Evolutionary conservation across 495 filamentous ascomycete species (phyloP), one percentile per base, ranked within the genome.

Genomic region (Lepidopterella palustris): DNA sequence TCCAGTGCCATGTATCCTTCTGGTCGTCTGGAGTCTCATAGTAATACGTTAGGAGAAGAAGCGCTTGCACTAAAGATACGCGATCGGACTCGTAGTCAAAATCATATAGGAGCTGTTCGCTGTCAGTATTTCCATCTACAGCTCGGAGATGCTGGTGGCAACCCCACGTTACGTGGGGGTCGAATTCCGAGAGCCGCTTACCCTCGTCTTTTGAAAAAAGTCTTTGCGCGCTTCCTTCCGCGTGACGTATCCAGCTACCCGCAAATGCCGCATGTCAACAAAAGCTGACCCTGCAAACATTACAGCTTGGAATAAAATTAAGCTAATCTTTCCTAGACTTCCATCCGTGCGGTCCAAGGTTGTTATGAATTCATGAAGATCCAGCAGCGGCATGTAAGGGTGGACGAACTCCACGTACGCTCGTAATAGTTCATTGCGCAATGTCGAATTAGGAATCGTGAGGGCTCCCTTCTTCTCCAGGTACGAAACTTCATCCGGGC

Each of bases 301-400:
- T 45, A 91, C 84, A 21, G 86, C 85, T 68, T 90, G 87, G 71
- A 90, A 90, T 6, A 91, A 74, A 56, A 95, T 78, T 60, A 95
- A 72, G 72, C 89, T 92, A 64, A 88, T 71, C 66, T 78, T 83
- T 28, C 85, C 87, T 55, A 81, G 77, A 23, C 77, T 76, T 21
- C 85, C 87, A 68, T 89, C 84, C 49, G 80, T 79, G 55, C 78
- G 74, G 35, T 83, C 81, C 55, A 91, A 79, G 45, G 81, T 82
- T 60, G 77, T 71, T 25, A 93, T 68, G 68, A 92, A 90, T 40
- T 89, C 82, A 59, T 86, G 80, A 59, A 90, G 71, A 61, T 95
- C 88, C 50, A 95, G 66, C 25, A 92, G 75, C n/a, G 90, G 90
- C 88, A 93, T 92, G 71, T 87, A 92, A 4, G 89, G 88, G 67